Conservation (phyloP, 2,329 filamentous ascomycete genomes). For the Fusarium sp. region DNA sequence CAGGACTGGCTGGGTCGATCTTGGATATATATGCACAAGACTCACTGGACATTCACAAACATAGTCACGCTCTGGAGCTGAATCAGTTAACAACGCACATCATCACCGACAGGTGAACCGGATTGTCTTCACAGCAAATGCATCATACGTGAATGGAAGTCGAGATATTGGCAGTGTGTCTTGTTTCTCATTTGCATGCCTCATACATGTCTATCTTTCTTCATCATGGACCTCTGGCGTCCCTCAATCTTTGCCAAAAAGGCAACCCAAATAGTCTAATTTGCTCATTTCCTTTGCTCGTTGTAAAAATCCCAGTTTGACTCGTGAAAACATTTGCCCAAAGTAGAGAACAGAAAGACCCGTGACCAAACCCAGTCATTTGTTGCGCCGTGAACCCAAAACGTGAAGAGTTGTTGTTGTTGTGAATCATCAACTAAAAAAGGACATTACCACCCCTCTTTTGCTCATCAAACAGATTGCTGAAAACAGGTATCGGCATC, state of each 20-base stretch:
- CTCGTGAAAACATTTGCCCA: neutral
- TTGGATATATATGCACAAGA: neutral
- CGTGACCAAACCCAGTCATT: conserved; percentile 10
- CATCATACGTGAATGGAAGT: neutral
- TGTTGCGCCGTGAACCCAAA: conserved; percentile 28
- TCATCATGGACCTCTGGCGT: neutral
- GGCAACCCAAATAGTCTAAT: neutral
- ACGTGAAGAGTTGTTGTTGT: conserved; percentile 1
- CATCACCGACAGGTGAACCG: neutral
- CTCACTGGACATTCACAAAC: neutral
- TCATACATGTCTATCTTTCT: conserved; percentile 13
- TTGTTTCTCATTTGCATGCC: conserved; percentile 22
- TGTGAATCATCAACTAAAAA: conserved; percentile 25
- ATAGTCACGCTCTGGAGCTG: neutral
- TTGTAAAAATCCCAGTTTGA: neutral
- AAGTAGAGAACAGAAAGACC: neutral
- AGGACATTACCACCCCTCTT: conserved; percentile 25
- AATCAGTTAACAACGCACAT: neutral
- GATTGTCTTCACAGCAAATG: neutral
- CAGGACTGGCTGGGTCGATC: neutral
- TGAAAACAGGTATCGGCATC: neutral
- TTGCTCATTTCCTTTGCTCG: conserved; percentile 1
- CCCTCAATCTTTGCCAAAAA: neutral
- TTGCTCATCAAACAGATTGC: conserved; percentile 8
- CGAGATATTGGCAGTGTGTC: neutral